Conservation (phyloP, 768 basidiomycete genomes). For the Boletus rex-veris region DNA sequence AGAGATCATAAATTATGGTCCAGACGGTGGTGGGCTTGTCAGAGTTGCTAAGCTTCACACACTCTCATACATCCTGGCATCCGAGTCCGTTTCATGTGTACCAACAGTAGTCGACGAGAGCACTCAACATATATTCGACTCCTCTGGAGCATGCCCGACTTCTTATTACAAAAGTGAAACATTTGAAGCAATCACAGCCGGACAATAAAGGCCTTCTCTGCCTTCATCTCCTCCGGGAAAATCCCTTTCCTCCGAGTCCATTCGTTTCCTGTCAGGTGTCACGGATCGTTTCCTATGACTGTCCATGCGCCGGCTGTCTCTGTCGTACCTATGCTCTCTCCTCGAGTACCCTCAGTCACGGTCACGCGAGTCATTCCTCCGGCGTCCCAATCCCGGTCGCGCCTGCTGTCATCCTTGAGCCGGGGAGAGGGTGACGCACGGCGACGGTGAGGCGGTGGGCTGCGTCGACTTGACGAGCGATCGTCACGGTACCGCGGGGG, state of each 20-base stretch:
- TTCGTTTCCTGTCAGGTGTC: conserved; percentile 23
- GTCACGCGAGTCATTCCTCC: conserved; percentile 26
- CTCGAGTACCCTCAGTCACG: conserved; percentile 15
- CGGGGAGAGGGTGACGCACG: conserved; percentile 23
- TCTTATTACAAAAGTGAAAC: too few species aligned
- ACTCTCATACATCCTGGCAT: too few species aligned
- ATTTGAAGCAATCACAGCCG: neutral
- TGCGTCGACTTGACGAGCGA: conserved; percentile 18
- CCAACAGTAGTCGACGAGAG: too few species aligned
- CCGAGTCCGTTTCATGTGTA: too few species aligned
- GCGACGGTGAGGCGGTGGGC: conserved; percentile 25
- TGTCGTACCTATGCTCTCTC: conserved; percentile 22
- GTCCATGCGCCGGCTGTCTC: conserved; percentile 23
- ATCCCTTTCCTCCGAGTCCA: conserved; percentile 23
- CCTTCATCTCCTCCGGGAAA: conserved; percentile 18
- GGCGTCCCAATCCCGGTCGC: conserved; percentile 24
- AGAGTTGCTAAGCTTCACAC: too few species aligned
- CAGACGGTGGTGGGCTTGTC: too few species aligned
- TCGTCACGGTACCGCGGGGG: conserved; percentile 26
- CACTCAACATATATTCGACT: too few species aligned
- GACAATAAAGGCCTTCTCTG: too few species aligned
- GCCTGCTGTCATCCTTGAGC: conserved; percentile 18
- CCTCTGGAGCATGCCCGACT: too few species aligned
- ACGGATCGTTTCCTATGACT: conserved; percentile 20
- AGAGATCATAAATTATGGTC: too few species aligned